Evolutionary conservation across 805 yeast genomes (phyloP), one percentile per base, ranked within the genome.

Genomic region (Candida maltosa): DNA sequence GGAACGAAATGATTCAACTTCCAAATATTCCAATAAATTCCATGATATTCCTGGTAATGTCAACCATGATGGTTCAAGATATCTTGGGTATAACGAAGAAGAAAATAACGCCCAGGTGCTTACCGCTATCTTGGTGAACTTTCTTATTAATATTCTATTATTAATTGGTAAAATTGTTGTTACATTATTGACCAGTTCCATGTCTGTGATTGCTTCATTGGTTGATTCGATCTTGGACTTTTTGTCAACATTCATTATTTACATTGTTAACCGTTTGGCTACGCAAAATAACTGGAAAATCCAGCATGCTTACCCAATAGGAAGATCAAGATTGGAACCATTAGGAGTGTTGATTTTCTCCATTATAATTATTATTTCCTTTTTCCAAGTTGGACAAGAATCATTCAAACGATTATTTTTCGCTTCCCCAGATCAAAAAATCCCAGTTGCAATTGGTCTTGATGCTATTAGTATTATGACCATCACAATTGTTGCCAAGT

Each of bases 171-270:
- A 84, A 49, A 39, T 70, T 3, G 60, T 70, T 9, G 87, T 82
- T 16, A 76, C 80, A 1, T 42, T 76, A n/a, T 59, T 79, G 51
- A 80, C 91, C 0, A 70, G 65, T 50, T 85, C 94, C 8, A 75
- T 85, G 44, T 83, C 93, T 5, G 75, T 85, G 31, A 64, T 84
- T 33, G 94, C 94, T 0, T 83, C 93, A 1, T 70, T 84, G 42
- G 80, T 85, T 26, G 94, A 84, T 59, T 83, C 91, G 2, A 64
- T 78, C 1, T 69, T 84, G 42, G 94, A 85, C 49, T 78, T 84
- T 35, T 56, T 84, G 37, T 83, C 89, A 12, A 84, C 93, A 0
- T 62, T 81, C 39, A 84, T 85, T 45, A 85, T 85, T 32, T 83
- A 68, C 59, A 53, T 73, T 30, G 75, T 84, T 34, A 79, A 83